These are phyloP conservation scores for Flaveria brownii DNA, from an alignment of 129 eudicot species.

Conservation along the genomic window DNA sequence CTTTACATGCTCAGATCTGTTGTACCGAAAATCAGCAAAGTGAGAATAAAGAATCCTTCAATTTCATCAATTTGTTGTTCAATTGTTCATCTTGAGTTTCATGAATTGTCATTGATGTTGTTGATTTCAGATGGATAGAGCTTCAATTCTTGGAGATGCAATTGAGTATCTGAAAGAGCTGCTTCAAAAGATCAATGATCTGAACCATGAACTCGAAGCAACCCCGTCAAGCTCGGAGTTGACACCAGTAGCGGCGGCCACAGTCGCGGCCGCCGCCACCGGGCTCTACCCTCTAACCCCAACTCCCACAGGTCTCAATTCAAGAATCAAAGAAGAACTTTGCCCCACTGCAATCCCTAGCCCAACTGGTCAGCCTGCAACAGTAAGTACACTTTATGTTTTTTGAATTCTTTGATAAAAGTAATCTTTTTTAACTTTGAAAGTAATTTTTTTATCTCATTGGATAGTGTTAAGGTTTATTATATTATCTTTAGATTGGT, in stretches of 20 bases:
- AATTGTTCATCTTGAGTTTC: not conserved
- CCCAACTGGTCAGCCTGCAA: constrained; percentile 88
- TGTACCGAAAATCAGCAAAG: constrained; percentile 95
- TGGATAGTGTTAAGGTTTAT: no score
- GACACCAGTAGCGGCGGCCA: constrained; percentile 40
- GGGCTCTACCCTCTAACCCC: constrained; percentile 77
- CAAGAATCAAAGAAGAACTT: constrained; percentile 87
- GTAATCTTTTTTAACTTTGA: no score
- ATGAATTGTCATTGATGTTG: constrained; percentile 10
- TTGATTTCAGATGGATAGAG: constrained; percentile 82
- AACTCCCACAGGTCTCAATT: constrained; percentile 57
- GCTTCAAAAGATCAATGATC: constrained; percentile 80
- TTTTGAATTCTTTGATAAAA: not conserved
- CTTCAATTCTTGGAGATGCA: constrained; percentile 96
- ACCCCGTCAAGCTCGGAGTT: constrained; percentile 61
- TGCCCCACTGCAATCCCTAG: constrained; percentile 73
- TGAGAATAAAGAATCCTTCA: constrained; percentile 26
- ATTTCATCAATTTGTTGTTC: not conserved
- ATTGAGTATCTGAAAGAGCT: constrained; percentile 91
- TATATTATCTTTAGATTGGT: no score
- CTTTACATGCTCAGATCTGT: constrained; percentile 93
- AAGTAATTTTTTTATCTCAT: no score
- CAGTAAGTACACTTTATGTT: constrained; percentile 47
- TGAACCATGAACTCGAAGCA: constrained; percentile 83
- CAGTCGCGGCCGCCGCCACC: constrained; percentile 19